Conservation (phyloP, 2,329 filamentous ascomycete species). For the Byssochlamys sp. region DNA sequence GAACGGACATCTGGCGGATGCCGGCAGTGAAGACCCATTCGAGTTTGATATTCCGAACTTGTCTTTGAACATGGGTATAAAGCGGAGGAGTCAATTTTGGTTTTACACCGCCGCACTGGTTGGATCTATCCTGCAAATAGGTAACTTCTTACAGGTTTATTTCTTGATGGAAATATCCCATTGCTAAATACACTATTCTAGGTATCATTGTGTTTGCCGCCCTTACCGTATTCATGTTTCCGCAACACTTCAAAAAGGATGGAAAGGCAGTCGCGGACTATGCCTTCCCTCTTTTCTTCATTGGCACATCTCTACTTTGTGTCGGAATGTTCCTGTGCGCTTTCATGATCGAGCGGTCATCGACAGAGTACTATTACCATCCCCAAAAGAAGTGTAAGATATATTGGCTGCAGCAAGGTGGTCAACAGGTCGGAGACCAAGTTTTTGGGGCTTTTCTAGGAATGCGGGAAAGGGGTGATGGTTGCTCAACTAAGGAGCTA, state of each 20-base stretch:
- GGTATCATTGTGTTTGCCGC: slow-evolving; percentile 20
- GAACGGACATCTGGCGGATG: slow-evolving; percentile 7
- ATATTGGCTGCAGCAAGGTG: slow-evolving; percentile 32
- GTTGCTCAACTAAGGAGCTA: slow-evolving; percentile 8
- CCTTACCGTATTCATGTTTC: slow-evolving; percentile 21
- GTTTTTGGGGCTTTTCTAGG: slow-evolving; percentile 29
- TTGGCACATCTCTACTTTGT: slow-evolving; percentile 23
- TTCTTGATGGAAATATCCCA: background rate
- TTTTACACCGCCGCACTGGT: slow-evolving; percentile 20
- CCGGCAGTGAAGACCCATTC: slow-evolving; percentile 6
- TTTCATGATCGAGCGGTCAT: slow-evolving; percentile 24
- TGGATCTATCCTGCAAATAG: slow-evolving; percentile 19
- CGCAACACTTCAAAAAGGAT: slow-evolving; percentile 17
- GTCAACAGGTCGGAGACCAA: slow-evolving; percentile 29
- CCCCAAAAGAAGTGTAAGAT: slow-evolving; percentile 19
- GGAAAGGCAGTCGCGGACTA: slow-evolving; percentile 17
- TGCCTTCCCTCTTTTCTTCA: slow-evolving; percentile 25
- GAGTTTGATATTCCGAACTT: slow-evolving; percentile 26
- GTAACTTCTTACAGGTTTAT: slow-evolving; percentile 8
- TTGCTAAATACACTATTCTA: slow-evolving; percentile 1
- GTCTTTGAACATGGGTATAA: slow-evolving; percentile 28
- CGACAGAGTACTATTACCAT: slow-evolving; percentile 16
- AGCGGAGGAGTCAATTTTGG: slow-evolving; percentile 17
- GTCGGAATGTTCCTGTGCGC: slow-evolving; percentile 27
- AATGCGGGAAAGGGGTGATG: slow-evolving; percentile 13